phyloP scores from a whole-genome alignment of 2,329 filamentous ascomycete genomes.

The Dendryphion nanum region DNA sequence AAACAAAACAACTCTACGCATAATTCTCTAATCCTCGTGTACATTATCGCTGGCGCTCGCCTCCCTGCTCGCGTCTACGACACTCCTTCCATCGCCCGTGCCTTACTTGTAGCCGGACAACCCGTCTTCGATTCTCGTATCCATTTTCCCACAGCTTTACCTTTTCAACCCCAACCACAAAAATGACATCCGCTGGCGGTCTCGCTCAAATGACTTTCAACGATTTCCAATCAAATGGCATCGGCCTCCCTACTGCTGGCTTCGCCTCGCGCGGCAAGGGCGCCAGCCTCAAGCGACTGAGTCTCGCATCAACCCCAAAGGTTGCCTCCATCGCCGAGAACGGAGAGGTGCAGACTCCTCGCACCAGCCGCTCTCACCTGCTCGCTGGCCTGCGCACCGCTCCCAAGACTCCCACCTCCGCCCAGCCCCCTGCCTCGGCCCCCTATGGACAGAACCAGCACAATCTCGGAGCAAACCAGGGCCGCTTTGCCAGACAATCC shows the following conservation, averaged over 20 bases:
- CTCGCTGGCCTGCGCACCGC: conserved; percentile 91
- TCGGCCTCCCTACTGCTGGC: conserved; percentile 74
- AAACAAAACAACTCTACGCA: conserved; percentile 17
- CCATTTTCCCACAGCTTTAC: conserved; percentile 33
- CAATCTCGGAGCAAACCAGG: conserved; percentile 43
- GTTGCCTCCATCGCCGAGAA: conserved; percentile 65
- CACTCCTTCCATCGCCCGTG: neutral
- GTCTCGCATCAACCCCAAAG: conserved; percentile 70
- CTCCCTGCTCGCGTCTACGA: conserved; percentile 3
- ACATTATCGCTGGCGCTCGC: conserved; percentile 6
- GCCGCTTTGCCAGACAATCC: conserved; percentile 47
- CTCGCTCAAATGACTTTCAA: conserved; percentile 98
- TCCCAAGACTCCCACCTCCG: conserved; percentile 75
- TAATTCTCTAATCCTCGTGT: conserved; percentile 39
- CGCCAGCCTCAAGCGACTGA: conserved; percentile 84
- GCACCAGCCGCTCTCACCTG: conserved; percentile 91
- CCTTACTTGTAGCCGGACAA: neutral
- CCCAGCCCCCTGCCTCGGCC: conserved; percentile 62
- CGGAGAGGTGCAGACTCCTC: conserved; percentile 73
- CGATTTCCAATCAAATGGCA: conserved; percentile 63
- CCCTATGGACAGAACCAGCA: conserved; percentile 58
- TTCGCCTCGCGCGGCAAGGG: conserved; percentile 85
- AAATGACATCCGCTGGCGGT: conserved; percentile 88
- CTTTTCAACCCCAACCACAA: conserved; percentile 18
- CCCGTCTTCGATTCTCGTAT: conserved; percentile 16